Conservation (phyloP, 2,329 filamentous ascomycete genomes). For the Helminthosporium solani region DNA sequence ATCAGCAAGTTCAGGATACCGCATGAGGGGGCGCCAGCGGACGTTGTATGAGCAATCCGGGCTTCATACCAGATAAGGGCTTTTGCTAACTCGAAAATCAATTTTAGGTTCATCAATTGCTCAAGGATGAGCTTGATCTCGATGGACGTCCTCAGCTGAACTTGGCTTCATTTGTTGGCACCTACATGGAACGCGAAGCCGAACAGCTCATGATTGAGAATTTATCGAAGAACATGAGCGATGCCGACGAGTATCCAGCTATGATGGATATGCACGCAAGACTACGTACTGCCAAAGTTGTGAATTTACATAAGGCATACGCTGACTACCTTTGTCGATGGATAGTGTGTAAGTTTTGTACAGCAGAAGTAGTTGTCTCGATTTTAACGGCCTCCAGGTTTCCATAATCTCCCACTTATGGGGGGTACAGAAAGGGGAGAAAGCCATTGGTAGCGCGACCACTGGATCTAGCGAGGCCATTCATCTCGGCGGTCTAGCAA, state of each 20-base stretch:
- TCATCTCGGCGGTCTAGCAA: slow-evolving; percentile 68
- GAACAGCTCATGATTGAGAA: slow-evolving; percentile 67
- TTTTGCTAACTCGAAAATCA: too few relatives aligned
- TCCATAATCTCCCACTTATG: slow-evolving; percentile 68
- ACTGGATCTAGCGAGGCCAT: slow-evolving; percentile 72
- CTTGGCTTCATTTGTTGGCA: slow-evolving; percentile 66
- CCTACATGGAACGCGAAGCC: slow-evolving; percentile 69
- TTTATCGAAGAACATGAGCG: slow-evolving; percentile 69
- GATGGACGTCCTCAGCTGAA: slow-evolving; percentile 63
- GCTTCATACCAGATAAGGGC: too few relatives aligned
- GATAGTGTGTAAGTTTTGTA: neutral
- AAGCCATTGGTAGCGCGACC: slow-evolving; percentile 67
- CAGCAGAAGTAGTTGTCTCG: neutral
- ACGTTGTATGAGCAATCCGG: slow-evolving; percentile 47
- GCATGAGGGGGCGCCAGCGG: slow-evolving; percentile 58
- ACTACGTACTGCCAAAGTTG: slow-evolving; percentile 30
- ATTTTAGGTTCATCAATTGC: slow-evolving; percentile 58
- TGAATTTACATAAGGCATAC: too few relatives aligned
- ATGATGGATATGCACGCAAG: slow-evolving; percentile 61
- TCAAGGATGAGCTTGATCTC: slow-evolving; percentile 46
- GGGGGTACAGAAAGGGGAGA: slow-evolving; percentile 62
- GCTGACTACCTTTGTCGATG: too few relatives aligned
- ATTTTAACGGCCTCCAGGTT: slow-evolving; percentile 44
- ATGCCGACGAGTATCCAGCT: slow-evolving; percentile 55
- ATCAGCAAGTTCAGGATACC: slow-evolving; percentile 63